phyloP scores from a whole-genome alignment of 2,329 filamentous ascomycete species.

The Fonsecaea pugnacius region DNA sequence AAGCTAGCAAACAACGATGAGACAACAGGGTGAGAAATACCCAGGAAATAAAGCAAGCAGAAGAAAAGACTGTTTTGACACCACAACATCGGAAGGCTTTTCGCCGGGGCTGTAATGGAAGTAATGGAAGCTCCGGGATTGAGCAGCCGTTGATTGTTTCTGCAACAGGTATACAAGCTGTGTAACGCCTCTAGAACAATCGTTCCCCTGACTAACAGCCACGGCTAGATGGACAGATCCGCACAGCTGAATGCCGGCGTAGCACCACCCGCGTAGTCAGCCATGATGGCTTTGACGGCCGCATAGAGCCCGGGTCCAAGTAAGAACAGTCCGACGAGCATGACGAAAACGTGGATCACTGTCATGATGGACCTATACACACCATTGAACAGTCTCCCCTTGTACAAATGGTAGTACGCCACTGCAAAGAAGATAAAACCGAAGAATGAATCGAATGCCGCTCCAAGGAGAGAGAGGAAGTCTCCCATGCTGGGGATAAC shows the following conservation, averaged over 20 bases:
- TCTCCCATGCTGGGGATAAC: constrained; percentile 57
- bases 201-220: background rate
- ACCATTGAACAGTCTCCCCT: constrained; percentile 46
- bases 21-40: too few relatives aligned
- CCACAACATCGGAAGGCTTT: too few relatives aligned
- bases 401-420: constrained; percentile 54
- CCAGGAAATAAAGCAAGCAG: too few relatives aligned
- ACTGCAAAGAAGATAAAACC: constrained; percentile 58
- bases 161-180: too few relatives aligned
- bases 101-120: background rate
- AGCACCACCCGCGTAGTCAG: constrained; percentile 52
- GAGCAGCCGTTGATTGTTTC: too few relatives aligned
- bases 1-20: too few relatives aligned
- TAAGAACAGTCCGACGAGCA: constrained; percentile 55
- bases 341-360: constrained; percentile 52
- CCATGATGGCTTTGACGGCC: constrained; percentile 58
- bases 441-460: constrained; percentile 57
- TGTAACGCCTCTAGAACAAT: background rate
- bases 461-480: constrained; percentile 54
- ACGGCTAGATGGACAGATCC: constrained; percentile 51
- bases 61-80: too few relatives aligned
- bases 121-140: background rate
- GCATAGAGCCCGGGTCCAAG: constrained; percentile 59
- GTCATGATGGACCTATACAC: constrained; percentile 48
- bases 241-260: constrained; percentile 57